These are phyloP conservation scores for Pharnaceum exiguum DNA, from an alignment of 148 eudicot genomes.

Conservation along the genomic window DNA sequence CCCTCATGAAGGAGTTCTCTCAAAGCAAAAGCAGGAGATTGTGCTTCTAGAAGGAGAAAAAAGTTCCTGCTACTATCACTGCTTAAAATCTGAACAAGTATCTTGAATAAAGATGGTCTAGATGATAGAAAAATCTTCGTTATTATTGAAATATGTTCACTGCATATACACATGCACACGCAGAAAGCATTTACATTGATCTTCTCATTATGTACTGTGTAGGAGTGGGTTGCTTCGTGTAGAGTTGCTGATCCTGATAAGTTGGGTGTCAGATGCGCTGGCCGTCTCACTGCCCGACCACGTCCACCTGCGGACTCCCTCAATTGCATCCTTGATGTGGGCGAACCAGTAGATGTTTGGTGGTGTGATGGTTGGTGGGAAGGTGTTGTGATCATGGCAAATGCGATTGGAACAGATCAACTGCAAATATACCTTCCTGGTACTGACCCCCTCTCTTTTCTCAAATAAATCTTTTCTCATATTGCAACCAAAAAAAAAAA, in stretches of 20 bases:
- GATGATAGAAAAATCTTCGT: no score
- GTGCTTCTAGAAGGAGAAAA: no score
- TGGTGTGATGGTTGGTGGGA: constrained; percentile 99
- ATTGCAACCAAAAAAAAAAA: no score
- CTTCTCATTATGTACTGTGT: constrained; percentile 13
- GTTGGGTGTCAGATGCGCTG: constrained; percentile 56
- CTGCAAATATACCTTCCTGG: constrained; percentile 60
- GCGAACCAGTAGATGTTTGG: constrained; percentile 78
- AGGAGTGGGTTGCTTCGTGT: constrained; percentile 77
- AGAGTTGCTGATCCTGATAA: constrained; percentile 67
- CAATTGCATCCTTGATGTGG: constrained; percentile 37
- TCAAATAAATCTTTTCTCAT: no score
- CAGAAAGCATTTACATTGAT: neutral
- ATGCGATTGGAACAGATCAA: constrained; percentile 26
- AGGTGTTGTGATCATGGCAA: constrained; percentile 40
- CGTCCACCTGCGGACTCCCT: constrained; percentile 21
- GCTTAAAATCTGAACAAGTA: no score
- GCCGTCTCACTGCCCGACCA: constrained; percentile 65
- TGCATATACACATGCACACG: neutral
- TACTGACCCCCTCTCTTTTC: no score
- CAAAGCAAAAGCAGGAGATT: no score
- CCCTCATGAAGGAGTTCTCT: no score
- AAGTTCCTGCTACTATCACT: no score
- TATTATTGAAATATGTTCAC: no score
- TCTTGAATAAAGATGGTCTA: no score